These are phyloP conservation scores for Amauroascus niger DNA, from an alignment of 2,329 filamentous ascomycete species.

Conservation along the genomic window DNA sequence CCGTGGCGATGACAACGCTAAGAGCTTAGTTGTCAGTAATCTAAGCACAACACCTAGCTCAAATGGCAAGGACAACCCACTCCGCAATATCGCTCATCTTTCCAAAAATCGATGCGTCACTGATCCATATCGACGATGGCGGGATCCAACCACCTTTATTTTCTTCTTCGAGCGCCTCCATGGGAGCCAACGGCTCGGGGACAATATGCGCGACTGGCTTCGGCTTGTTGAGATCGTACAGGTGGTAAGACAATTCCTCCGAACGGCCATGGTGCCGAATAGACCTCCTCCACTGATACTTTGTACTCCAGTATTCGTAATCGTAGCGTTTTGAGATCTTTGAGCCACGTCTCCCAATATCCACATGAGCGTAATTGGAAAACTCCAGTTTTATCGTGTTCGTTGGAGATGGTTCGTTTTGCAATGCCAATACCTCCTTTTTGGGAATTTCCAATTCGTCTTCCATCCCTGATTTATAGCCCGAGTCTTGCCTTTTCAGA, in stretches of 20 bases:
- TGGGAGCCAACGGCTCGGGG: constrained; percentile 63
- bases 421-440: background rate
- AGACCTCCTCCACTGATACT: constrained; percentile 73
- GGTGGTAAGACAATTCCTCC: constrained; percentile 64
- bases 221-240: constrained; percentile 57
- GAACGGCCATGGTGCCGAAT: constrained; percentile 56
- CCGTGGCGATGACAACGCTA: constrained; percentile 82
- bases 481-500: constrained; percentile 50
- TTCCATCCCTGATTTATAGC: constrained; percentile 42
- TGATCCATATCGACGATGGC: constrained; percentile 84
- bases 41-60: background rate
- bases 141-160: constrained; percentile 80
- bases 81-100: constrained; percentile 73
- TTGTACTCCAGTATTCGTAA: constrained; percentile 86
- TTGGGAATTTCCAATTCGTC: constrained; percentile 25
- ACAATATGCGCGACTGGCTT: constrained; percentile 72
- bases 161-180: constrained; percentile 61
- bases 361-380: constrained; percentile 90
- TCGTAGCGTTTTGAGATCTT: constrained; percentile 68
- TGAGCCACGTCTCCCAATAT: constrained; percentile 60
- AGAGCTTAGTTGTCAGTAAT: constrained; percentile 13
- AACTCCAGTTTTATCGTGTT: constrained; percentile 87
- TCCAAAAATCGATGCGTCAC: constrained; percentile 58
- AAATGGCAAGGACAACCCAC: constrained; percentile 47
- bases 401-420: constrained; percentile 43